Conservation (phyloP, 805 yeast genomes). For the Kluyveromyces nonfermentans region DNA sequence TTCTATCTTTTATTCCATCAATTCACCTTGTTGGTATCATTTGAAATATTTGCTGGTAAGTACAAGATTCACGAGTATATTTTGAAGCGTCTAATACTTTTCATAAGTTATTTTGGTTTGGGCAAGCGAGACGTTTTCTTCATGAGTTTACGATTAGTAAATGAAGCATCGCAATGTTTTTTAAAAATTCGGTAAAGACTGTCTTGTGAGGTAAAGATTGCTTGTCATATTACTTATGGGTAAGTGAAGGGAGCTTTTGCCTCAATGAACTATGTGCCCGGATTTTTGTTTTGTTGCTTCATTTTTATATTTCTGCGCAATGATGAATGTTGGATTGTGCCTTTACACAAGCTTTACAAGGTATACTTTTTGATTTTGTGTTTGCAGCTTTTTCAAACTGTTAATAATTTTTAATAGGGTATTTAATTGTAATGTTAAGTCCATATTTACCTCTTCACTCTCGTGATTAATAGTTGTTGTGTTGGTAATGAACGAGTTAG, state of each 20-base stretch:
- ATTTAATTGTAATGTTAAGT: neutral
- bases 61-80: neutral
- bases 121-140: neutral
- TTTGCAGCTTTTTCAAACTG: neutral
- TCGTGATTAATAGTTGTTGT: neutral
- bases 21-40: neutral
- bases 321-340: neutral
- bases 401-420: neutral
- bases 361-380: neutral
- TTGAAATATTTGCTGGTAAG: neutral
- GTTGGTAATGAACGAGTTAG: no score
- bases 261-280: neutral
- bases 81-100: neutral
- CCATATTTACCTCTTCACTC: neutral
- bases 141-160: neutral
- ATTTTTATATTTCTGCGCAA: neutral
- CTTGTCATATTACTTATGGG: conserved; percentile 4
- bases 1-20: neutral
- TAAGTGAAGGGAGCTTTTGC: conserved; percentile 4
- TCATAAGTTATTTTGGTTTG: neutral
- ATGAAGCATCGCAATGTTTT: neutral
- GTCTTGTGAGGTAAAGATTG: conserved; percentile 3
- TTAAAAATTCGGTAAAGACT: neutral
- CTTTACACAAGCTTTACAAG: neutral
- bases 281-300: neutral